Base-by-base conservation (phyloP, 345 rosid genomes). In the Carallia pectinifolia region DNA sequence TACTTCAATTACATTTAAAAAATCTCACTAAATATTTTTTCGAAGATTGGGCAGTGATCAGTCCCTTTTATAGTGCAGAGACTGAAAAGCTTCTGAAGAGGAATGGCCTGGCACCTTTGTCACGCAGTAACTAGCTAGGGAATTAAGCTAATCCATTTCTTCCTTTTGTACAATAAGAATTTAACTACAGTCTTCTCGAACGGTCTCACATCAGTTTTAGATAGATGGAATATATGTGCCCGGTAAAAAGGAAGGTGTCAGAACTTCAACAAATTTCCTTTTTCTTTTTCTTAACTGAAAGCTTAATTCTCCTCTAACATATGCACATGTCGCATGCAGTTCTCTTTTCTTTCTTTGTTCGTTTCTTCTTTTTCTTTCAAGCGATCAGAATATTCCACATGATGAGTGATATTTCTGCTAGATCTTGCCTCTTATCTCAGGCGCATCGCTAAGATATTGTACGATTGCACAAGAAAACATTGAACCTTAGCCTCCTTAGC, bases 181-280 rank as follows among this genome's bases (percentile, higher is more conserved):
- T 71, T 70, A 60, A 60, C 53, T 47, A 37, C 68, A 55, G 66
- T 48, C 65, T 38, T 16, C 37, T 44, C 16, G 4, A 5, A 44
- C 23, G 39, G 58, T 17, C 13, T 39, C 34, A 29, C 53, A 62
- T 73, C 77, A 66, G 67, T 6, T 64, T 23, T 67, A 38, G 74
- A 70, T 63, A 8, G 44, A 65, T 68, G 73, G 79, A 68, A 73
- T 70, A 55, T 31, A 44, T 13, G 74, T 54, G 72, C 67, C 76
- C 33, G 17, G 2, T 71, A 58, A 27, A 48, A 52, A 36, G 7
- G 38, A 37, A 71, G 38, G 38, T 34, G 61, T 58, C 61, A 65
- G 58, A 72, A 40, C 4, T 23, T 50, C 58, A 74, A 12, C 71
- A 23, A 39, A 66, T 70, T 6, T 73, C 73, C 48, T 8, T 9